These are phyloP conservation scores for Nepenthes alata DNA, from an alignment of 179 eudicot genomes.

Conservation along the genomic window DNA sequence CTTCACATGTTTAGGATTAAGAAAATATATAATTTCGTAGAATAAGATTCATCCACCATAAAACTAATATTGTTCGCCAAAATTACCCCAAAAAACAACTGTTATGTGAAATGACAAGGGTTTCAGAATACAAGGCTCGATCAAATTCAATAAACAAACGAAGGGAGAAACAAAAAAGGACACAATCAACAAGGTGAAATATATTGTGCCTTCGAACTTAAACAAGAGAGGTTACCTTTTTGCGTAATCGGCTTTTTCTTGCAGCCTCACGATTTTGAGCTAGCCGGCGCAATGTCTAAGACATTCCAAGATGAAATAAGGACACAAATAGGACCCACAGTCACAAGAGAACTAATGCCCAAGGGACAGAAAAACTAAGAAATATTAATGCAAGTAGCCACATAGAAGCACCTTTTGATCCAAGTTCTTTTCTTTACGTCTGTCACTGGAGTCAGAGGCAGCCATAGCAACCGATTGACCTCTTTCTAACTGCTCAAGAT, in stretches of 20 bases:
- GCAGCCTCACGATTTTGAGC: slow-evolving; percentile 73
- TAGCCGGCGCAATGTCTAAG: slow-evolving; percentile 45
- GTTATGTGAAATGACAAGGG: too few species aligned
- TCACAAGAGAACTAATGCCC: neutral
- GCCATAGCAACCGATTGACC: slow-evolving; percentile 20
- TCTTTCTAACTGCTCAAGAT: slow-evolving; percentile 24
- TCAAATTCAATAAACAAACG: too few species aligned
- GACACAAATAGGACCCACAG: neutral
- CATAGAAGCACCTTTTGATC: slow-evolving; percentile 39
- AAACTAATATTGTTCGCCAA: too few species aligned
- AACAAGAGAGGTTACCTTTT: slow-evolving; percentile 24
- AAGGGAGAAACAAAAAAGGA: too few species aligned
- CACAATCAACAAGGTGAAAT: too few species aligned
- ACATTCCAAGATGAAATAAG: neutral
- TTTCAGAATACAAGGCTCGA: too few species aligned
- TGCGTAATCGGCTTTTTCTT: slow-evolving; percentile 52
- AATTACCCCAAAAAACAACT: too few species aligned
- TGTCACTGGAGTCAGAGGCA: slow-evolving; percentile 47
- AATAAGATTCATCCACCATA: too few species aligned
- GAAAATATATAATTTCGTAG: too few species aligned
- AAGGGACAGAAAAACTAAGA: neutral
- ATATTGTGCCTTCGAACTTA: too few species aligned
- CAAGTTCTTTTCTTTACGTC: slow-evolving; percentile 32
- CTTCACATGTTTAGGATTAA: too few species aligned
- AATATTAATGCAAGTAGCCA: neutral